These are phyloP conservation scores for Trichaptum fuscoviolaceum DNA, from an alignment of 768 basidiomycete genomes.

Conservation along the genomic window DNA sequence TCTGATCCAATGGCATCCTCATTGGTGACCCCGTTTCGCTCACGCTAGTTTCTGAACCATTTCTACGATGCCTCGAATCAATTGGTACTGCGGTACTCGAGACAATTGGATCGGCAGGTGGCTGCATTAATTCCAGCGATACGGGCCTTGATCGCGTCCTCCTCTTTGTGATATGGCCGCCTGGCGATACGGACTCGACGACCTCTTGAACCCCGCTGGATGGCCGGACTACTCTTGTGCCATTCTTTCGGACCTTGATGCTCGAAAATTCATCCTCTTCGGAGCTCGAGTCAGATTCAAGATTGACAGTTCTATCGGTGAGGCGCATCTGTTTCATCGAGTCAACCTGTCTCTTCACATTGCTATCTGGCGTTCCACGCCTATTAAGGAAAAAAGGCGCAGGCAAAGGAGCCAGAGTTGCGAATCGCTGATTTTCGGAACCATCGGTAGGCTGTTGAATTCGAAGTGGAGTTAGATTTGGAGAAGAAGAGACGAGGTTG, in stretches of 20 bases:
- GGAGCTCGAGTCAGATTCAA: slow-evolving; percentile 47
- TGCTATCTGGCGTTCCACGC: slow-evolving; percentile 46
- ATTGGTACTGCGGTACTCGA: slow-evolving; percentile 12
- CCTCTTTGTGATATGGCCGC: slow-evolving; percentile 70
- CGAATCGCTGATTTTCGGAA: slow-evolving; percentile 24
- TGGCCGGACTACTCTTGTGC: slow-evolving; percentile 7
- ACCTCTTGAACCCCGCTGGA: slow-evolving; percentile 48
- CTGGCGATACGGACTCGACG: slow-evolving; percentile 66
- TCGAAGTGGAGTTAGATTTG: slow-evolving; percentile 2
- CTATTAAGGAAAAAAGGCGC: slow-evolving; percentile 41
- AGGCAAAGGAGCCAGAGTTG: slow-evolving; percentile 50
- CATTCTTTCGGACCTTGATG: slow-evolving; percentile 22
- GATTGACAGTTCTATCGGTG: slow-evolving; percentile 43
- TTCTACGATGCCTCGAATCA: slow-evolving; percentile 9
- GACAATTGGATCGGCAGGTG: slow-evolving; percentile 12
- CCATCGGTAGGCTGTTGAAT: neutral
- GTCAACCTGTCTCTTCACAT: slow-evolving; percentile 51
- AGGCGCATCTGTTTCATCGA: slow-evolving; percentile 59
- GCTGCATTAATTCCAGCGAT: slow-evolving; percentile 56
- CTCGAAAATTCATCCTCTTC: slow-evolving; percentile 26
- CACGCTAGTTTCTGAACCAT: slow-evolving; percentile 14
- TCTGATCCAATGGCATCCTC: slow-evolving; percentile 13
- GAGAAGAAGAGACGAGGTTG: neutral
- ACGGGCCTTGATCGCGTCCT: slow-evolving; percentile 70
- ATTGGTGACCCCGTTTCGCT: slow-evolving; percentile 9